Conservation (phyloP, 2,329 filamentous ascomycete species). For the Fusarium nurragi region DNA sequence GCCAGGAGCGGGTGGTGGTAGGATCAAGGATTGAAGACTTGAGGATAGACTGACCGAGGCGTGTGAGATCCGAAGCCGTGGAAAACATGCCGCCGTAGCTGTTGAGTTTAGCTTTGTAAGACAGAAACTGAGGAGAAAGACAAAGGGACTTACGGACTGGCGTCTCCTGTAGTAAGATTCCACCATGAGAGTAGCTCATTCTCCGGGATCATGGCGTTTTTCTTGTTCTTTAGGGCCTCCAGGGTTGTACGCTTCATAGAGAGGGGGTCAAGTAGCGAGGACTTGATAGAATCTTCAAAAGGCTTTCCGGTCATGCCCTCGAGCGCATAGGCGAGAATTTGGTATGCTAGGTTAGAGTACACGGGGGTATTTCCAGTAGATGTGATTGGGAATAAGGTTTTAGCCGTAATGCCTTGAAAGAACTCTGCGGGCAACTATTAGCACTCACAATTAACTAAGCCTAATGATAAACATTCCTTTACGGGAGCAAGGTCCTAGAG, state of each 20-base stretch:
- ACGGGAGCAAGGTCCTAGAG: neutral
- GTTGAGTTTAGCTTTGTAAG: neutral
- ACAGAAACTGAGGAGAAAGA: fast-evolving
- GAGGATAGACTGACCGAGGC: constrained; percentile 13
- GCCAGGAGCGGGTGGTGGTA: neutral
- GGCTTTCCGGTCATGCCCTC: constrained; percentile 6
- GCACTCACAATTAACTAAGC: fast-evolving
- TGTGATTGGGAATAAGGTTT: neutral
- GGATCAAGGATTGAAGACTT: neutral
- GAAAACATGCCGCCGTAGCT: constrained; percentile 20
- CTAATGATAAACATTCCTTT: neutral
- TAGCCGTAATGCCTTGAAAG: neutral
- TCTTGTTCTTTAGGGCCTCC: neutral
- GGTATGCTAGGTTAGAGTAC: constrained; percentile 11
- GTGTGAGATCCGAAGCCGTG: constrained; percentile 1
- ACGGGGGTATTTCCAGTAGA: constrained; percentile 6
- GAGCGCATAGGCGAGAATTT: constrained; percentile 12
- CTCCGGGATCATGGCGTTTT: constrained; percentile 4
- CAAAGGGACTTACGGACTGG: neutral
- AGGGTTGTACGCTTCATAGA: neutral
- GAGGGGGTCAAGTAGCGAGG: neutral
- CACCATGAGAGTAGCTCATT: neutral
- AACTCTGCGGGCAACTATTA: neutral
- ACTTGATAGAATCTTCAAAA: neutral
- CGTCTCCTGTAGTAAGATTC: neutral